phyloP scores from a whole-genome alignment of 805 yeast genomes.

The Nakazawaea pomicola region DNA sequence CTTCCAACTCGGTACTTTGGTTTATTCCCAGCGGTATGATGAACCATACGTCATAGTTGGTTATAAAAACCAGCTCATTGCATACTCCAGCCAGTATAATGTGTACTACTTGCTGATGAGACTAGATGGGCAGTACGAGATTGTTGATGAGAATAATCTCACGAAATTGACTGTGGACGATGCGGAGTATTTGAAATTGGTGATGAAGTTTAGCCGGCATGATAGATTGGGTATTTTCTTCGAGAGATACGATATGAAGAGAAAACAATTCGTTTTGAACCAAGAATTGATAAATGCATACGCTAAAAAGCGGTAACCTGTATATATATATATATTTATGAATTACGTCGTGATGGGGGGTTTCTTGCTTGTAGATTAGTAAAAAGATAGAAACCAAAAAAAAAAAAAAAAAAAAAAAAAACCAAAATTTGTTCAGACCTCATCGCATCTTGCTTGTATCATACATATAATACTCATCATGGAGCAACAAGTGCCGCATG shows the following conservation, averaged over 20 bases:
- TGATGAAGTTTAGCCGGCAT: not conserved
- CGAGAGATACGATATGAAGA: constrained; percentile 5
- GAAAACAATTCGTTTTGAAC: not conserved
- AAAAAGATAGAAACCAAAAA: too few relatives aligned
- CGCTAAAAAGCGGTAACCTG: not conserved
- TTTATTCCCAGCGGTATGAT: not conserved
- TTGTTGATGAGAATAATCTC: constrained; percentile 5
- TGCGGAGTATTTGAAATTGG: not conserved
- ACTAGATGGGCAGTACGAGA: constrained; percentile 3
- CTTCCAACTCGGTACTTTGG: constrained; percentile 7
- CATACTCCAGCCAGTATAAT: not conserved
- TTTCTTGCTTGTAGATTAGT: too few relatives aligned
- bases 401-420: too few relatives aligned
- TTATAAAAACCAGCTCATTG: not conserved
- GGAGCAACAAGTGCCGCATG: too few relatives aligned
- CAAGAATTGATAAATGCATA: not conserved
- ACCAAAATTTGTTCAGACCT: not conserved
- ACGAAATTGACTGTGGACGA: not conserved
- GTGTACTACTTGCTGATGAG: constrained; percentile 6
- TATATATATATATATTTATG: not conserved
- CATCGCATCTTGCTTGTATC: too few relatives aligned
- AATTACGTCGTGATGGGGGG: too few relatives aligned
- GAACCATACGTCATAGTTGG: not conserved
- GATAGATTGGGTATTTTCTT: constrained; percentile 10
- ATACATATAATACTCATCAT: too few relatives aligned